These are phyloP conservation scores for Phytophthora cryptogea DNA, from an alignment of 352 stramenopile species.

Conservation along the genomic window DNA sequence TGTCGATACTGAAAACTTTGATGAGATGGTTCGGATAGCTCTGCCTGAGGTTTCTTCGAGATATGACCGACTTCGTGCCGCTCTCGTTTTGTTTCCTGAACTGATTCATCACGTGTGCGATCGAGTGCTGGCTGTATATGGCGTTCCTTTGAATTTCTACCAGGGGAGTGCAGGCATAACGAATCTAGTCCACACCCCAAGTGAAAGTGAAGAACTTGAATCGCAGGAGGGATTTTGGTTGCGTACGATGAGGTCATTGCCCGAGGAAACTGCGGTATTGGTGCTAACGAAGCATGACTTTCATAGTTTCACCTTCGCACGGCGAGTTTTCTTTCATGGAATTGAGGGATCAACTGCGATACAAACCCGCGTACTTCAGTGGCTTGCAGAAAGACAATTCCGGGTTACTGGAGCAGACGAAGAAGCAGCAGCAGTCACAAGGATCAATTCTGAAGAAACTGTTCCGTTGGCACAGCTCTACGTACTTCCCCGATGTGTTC, in stretches of 20 bases:
- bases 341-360: slow-evolving; percentile 9
- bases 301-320: slow-evolving; percentile 40
- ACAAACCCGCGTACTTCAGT: slow-evolving; percentile 27
- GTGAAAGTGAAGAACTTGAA: not conserved
- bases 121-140: slow-evolving; percentile 34
- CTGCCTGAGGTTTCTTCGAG: slow-evolving; percentile 11
- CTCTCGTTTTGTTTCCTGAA: slow-evolving; percentile 35
- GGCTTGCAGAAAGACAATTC: slow-evolving; percentile 21
- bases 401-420: not conserved
- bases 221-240: slow-evolving; percentile 30
- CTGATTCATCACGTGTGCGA: slow-evolving; percentile 30
- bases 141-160: slow-evolving; percentile 23
- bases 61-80: slow-evolving; percentile 26
- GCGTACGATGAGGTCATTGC: slow-evolving; percentile 12
- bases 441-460: not conserved
- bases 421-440: not conserved
- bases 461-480: slow-evolving; percentile 20
- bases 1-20: not conserved
- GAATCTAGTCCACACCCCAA: not conserved
- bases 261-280: slow-evolving; percentile 29
- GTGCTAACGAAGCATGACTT: slow-evolving; percentile 29
- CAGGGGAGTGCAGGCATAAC: not conserved
- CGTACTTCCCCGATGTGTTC: slow-evolving; percentile 14
- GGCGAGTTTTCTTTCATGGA: slow-evolving; percentile 38
- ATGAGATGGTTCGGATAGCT: slow-evolving; percentile 1